Evolutionary conservation across 495 filamentous ascomycete species (phyloP).

Genomic region (Glonium stellatum): DNA sequence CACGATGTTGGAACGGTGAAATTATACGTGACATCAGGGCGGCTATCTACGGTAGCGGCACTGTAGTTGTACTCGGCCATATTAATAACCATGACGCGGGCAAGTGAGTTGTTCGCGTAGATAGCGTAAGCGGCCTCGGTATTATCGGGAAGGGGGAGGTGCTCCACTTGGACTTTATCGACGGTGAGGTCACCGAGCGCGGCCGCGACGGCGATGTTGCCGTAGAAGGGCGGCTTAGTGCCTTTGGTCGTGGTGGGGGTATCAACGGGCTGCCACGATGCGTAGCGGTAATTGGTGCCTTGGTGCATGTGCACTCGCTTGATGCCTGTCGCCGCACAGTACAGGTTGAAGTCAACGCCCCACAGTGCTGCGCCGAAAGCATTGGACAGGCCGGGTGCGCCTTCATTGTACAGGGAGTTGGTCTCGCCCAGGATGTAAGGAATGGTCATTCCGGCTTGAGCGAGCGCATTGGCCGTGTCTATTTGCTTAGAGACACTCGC

Average conservation of each 20-base stretch:
- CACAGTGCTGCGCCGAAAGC: constrained; percentile 66
- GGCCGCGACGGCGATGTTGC: constrained; percentile 53
- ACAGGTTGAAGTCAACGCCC: constrained; percentile 60
- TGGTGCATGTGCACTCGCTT: constrained; percentile 59
- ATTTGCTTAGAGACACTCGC: constrained; percentile 43
- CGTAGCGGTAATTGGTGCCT: constrained; percentile 56
- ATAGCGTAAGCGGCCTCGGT: constrained; percentile 53
- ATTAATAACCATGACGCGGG: constrained; percentile 52
- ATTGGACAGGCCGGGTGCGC: constrained; percentile 56
- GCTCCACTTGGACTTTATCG: constrained; percentile 35
- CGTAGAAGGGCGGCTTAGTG: constrained; percentile 63
- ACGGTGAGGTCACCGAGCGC: constrained; percentile 43
- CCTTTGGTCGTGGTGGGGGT: constrained; percentile 48
- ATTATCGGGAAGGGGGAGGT: constrained; percentile 41
- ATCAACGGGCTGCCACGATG: constrained; percentile 52
- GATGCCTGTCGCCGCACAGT: constrained; percentile 51
- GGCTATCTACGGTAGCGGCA: constrained; percentile 24
- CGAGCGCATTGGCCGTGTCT: constrained; percentile 3
- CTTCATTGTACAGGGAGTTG: constrained; percentile 60
- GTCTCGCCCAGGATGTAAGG: constrained; percentile 61
- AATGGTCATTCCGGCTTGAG: constrained; percentile 29
- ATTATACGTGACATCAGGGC: constrained; percentile 40
- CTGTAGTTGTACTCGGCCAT: constrained; percentile 56
- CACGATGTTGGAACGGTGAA: constrained; percentile 38
- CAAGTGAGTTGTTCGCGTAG: constrained; percentile 43